These are phyloP conservation scores for Starmerella stellata DNA, from an alignment of 805 yeast species.

Conservation along the genomic window DNA sequence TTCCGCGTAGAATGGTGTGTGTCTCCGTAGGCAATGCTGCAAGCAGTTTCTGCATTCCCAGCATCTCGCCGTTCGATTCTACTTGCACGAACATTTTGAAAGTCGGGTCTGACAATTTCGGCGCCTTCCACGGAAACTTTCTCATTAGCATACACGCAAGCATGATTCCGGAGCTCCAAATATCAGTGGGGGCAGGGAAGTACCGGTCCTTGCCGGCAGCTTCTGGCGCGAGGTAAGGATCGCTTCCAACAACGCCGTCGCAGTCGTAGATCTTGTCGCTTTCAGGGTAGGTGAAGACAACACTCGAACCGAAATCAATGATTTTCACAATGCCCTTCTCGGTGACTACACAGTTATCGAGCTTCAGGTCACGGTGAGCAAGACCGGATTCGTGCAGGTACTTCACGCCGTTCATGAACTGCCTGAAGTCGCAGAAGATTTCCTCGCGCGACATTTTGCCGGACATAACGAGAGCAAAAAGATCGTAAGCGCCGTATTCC, in stretches of 20 bases:
- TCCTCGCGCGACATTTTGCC: constrained; percentile 69
- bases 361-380: constrained; percentile 78
- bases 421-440: constrained; percentile 77
- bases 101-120: constrained; percentile 61
- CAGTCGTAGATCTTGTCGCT: constrained; percentile 54
- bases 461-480: constrained; percentile 88
- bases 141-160: constrained; percentile 83
- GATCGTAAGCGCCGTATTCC: constrained; percentile 87
- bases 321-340: constrained; percentile 69
- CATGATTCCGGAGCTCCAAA: constrained; percentile 83
- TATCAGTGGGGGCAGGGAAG: constrained; percentile 84
- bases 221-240: constrained; percentile 84
- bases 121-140: constrained; percentile 90
- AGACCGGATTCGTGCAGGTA: constrained; percentile 66
- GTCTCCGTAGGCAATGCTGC: constrained; percentile 53
- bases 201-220: constrained; percentile 66
- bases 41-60: constrained; percentile 53
- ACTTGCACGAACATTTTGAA: constrained; percentile 53
- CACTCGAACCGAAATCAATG: constrained; percentile 88
- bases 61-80: constrained; percentile 15
- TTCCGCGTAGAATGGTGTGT: constrained; percentile 39
- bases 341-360: constrained; percentile 82
- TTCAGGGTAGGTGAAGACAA: constrained; percentile 76
- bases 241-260: constrained; percentile 73
- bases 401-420: constrained; percentile 59